Evolutionary conservation across 139 green algal genomes (phyloP), one percentile per base, ranked within the genome.

Genomic region (Diplosphaera chodatii): DNA sequence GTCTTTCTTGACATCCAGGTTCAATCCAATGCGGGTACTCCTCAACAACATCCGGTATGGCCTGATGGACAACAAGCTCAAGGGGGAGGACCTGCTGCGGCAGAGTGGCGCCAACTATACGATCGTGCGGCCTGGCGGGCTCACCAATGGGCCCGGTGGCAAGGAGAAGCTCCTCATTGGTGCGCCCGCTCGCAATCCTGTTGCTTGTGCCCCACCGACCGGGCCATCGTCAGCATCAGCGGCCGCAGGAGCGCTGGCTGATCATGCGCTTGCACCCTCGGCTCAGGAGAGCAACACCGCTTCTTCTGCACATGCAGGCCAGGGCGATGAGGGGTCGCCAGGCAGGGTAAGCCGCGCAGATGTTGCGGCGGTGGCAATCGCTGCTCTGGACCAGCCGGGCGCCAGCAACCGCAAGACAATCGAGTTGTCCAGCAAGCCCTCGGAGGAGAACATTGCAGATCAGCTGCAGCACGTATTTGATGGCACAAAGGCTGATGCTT

Each of bases 21-120:
- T 79, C 37, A 23, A 91, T 67, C 84, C 84, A 1, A 77, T 93
- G 6, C 79, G 88, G 8, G 64, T 92, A 6, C 48, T 93, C 37
- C 80, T 93, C 3, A 93, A 91, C 80, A 93, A 89, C 83, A 80
- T 92, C 18, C 76, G 83, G 23, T 91, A 71, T 70, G 68, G 69
- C 21, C 72, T 93, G 70, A 93, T 93, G 88, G 86, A 93, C 75
- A 55, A 79, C 63, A 93, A 93, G 72, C 88, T 82, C 63, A 74
- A 78, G 48, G 84, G 84, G 81, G 88, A 93, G 73, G 80, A 87
- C 27, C 29, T 66, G 0, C 77, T 93, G 40, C 77, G 84, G 0
- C 28, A 63, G 13, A 85, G 77, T 68, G 84, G 86, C 1, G 66
- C 88, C 18, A 56, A 69, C 0, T 92, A 89, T 74, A 92, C 87